A percentile compares a stretch with the other conserved stretches of the same genome.
Conservation (phyloP, 2,329 filamentous ascomycete species). For the Lomentospora prolificans region DNA sequence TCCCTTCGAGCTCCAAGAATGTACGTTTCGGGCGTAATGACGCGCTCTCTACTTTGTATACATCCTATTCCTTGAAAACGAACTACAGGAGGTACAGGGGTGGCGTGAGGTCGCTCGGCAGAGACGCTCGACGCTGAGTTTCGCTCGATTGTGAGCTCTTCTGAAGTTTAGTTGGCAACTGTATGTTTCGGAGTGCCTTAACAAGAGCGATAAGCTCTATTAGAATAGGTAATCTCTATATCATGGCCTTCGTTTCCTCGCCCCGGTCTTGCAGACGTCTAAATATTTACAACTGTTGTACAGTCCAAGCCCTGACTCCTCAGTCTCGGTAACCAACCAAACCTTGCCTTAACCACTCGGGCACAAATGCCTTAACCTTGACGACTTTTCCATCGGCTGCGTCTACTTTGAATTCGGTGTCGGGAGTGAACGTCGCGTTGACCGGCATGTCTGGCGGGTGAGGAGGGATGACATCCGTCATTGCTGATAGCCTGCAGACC, state of each 20-base stretch:
- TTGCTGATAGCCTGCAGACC: slow-evolving; percentile 77
- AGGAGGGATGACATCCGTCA: slow-evolving; percentile 71
- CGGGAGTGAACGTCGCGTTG: slow-evolving; percentile 48
- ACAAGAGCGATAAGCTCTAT: no score
- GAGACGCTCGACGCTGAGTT: no score
- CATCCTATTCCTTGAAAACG: no score
- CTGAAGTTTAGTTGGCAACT: no score
- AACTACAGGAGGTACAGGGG: no score
- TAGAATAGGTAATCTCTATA: no score
- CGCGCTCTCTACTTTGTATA: no score
- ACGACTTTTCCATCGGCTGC: slow-evolving; percentile 29
- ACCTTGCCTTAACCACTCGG: slow-evolving; percentile 55
- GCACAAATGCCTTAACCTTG: slow-evolving; percentile 72
- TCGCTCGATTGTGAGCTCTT: no score
- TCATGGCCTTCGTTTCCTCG: slow-evolving; percentile 1
- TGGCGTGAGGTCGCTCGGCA: no score
- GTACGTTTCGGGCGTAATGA: no score
- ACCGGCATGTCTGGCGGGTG: slow-evolving; percentile 39
- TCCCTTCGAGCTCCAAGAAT: no score
- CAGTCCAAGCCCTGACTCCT: not conserved
- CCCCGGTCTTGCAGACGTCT: not conserved
- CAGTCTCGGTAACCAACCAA: slow-evolving; percentile 19
- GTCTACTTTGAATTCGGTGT: slow-evolving; percentile 52
- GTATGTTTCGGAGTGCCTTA: no score
- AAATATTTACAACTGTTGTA: slow-evolving; percentile 3